A percentile compares a stretch with the other conserved stretches of the same genome.
Evolutionary conservation across 192 early-diverging fungal species (phyloP).

Genomic region (Oehlia diaphana): DNA sequence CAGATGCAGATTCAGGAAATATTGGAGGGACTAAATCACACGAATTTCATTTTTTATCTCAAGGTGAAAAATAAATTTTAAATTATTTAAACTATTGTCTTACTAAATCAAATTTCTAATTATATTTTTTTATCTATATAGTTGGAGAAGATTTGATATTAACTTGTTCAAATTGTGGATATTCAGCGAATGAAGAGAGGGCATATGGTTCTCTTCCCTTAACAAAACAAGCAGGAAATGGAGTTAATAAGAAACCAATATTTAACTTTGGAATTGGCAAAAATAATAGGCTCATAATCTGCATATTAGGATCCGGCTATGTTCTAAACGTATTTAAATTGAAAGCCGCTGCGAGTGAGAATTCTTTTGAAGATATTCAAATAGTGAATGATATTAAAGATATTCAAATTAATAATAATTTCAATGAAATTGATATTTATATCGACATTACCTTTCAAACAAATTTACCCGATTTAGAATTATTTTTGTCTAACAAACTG

Average conservation of each 20-base stretch:
- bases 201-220: slow-evolving; percentile 44
- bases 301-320: neutral
- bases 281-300: neutral
- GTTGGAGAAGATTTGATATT: slow-evolving; percentile 84
- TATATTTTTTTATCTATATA: neutral
- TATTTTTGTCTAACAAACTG: slow-evolving; percentile 20
- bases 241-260: neutral
- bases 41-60: slow-evolving; percentile 83
- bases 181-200: slow-evolving; percentile 84
- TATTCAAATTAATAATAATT: neutral
- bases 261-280: neutral
- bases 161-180: slow-evolving; percentile 69
- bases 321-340: neutral
- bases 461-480: neutral
- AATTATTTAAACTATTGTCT: too few relatives aligned
- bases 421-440: neutral
- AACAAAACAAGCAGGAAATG: neutral
- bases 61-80: slow-evolving; percentile 37
- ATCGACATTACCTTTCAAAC: neutral
- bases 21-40: slow-evolving; percentile 89
- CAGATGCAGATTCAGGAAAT: slow-evolving; percentile 80
- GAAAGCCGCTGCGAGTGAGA: neutral
- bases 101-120: neutral
- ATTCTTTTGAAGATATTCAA: neutral
- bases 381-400: neutral